Evolutionary conservation across 345 rosid species (phyloP).

Genomic region (Boechera retrofracta): DNA sequence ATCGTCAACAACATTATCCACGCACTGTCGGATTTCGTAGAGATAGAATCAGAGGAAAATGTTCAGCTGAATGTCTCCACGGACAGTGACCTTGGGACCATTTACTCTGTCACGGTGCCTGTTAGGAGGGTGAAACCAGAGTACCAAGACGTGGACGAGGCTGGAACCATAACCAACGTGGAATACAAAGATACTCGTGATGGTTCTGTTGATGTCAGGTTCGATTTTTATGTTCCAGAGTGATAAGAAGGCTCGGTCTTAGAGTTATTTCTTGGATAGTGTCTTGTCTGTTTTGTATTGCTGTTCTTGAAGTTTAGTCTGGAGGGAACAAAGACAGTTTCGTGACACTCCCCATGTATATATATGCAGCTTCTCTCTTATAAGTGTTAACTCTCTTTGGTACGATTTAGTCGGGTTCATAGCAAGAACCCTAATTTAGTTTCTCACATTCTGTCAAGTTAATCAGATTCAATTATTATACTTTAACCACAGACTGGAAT

Average conservation of each 20-base stretch:
- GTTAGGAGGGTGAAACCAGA: slow-evolving; percentile 88
- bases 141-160: slow-evolving; percentile 70
- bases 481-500: background rate
- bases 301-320: slow-evolving; percentile 34
- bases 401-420: background rate
- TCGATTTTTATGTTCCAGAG: slow-evolving; percentile 91
- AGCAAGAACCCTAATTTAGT: background rate
- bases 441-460: background rate
- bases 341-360: slow-evolving; percentile 52
- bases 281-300: slow-evolving; percentile 32
- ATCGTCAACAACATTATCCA: slow-evolving; percentile 81
- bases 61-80: slow-evolving; percentile 88
- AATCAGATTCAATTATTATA: background rate
- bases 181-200: slow-evolving; percentile 78
- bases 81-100: slow-evolving; percentile 85
- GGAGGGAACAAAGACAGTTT: slow-evolving; percentile 38
- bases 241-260: slow-evolving; percentile 20
- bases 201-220: slow-evolving; percentile 87
- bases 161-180: slow-evolving; percentile 68
- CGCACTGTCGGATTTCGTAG: slow-evolving; percentile 87
- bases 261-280: slow-evolving; percentile 30
- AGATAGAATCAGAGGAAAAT: slow-evolving; percentile 93
- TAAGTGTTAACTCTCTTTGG: background rate
- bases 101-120: slow-evolving; percentile 94
- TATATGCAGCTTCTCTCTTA: slow-evolving; percentile 34